Conservation (phyloP, 441 rosid species). For the Jatropha multifida region DNA sequence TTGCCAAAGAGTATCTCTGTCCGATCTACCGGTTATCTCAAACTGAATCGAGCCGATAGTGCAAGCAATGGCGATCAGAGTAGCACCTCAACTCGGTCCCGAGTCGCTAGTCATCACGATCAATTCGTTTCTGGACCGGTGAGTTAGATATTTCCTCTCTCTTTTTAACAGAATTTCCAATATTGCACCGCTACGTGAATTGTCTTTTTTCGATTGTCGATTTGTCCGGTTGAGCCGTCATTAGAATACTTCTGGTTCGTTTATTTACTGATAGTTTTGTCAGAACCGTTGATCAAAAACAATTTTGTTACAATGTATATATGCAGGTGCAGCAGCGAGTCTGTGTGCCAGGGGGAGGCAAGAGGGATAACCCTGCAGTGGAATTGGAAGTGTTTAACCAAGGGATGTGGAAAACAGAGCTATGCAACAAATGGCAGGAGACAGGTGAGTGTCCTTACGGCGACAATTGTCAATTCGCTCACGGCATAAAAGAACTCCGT, state of each 20-base stretch:
- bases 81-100: slow-evolving; percentile 33
- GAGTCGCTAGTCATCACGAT: slow-evolving; percentile 22
- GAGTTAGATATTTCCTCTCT: slow-evolving; percentile 10
- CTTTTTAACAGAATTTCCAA: neutral
- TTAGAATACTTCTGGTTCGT: neutral
- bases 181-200: neutral
- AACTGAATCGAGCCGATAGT: slow-evolving; percentile 31
- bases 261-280: neutral
- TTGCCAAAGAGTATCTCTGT: slow-evolving; percentile 68
- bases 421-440: slow-evolving; percentile 92
- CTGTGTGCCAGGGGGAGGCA: slow-evolving; percentile 33
- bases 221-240: neutral
- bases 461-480: slow-evolving; percentile 75
- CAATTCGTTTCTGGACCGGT: slow-evolving; percentile 36
- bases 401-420: slow-evolving; percentile 80
- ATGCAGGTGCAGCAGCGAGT: slow-evolving; percentile 41
- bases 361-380: slow-evolving; percentile 47
- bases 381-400: slow-evolving; percentile 61
- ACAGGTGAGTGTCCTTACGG: slow-evolving; percentile 74
- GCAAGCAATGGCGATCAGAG: slow-evolving; percentile 31
- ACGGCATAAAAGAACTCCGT: slow-evolving; percentile 70
- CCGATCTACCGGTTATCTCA: slow-evolving; percentile 45
- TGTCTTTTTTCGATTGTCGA: neutral
- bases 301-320: neutral
- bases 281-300: neutral